phyloP scores from a whole-genome alignment of 306 rosid species.

The Cucumis sativus region DNA sequence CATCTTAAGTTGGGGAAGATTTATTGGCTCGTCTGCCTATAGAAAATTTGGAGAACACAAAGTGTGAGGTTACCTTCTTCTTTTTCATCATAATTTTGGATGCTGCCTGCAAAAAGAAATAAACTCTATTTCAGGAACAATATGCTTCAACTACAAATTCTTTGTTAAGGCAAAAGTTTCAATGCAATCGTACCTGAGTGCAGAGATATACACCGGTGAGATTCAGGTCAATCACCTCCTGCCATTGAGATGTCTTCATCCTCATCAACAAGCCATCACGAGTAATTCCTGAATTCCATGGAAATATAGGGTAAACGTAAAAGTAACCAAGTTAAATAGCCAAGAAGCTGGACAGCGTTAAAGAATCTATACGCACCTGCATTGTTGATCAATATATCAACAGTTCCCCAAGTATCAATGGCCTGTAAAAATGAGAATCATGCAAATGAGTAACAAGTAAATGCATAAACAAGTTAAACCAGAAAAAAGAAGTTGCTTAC shows the following conservation, averaged over 20 bases:
- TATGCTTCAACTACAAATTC: slow-evolving; percentile 4
- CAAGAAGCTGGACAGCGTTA: neutral
- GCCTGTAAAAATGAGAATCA: slow-evolving; percentile 47
- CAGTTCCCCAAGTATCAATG: slow-evolving; percentile 92
- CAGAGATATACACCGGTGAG: slow-evolving; percentile 91
- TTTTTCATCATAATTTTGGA: slow-evolving; percentile 93
- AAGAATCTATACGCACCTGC: slow-evolving; percentile 37
- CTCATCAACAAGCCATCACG: slow-evolving; percentile 88
- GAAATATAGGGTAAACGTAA: slow-evolving; percentile 2
- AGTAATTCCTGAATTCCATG: slow-evolving; percentile 62
- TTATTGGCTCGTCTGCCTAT: neutral
- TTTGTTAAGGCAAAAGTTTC: slow-evolving; percentile 1
- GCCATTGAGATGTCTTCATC: slow-evolving; percentile 92
- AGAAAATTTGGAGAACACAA: neutral
- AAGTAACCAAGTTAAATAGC: neutral
- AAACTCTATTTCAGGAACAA: slow-evolving; percentile 13
- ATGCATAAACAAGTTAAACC: slow-evolving; percentile 16
- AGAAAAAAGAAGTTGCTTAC: slow-evolving; percentile 29
- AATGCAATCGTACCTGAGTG: slow-evolving; percentile 45
- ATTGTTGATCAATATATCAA: slow-evolving; percentile 77
- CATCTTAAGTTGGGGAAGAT: neutral
- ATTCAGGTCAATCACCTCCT: slow-evolving; percentile 87
- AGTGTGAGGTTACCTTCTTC: slow-evolving; percentile 48
- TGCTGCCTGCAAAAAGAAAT: slow-evolving; percentile 53
- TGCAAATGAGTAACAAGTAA: slow-evolving; percentile 15